These are phyloP conservation scores for Medicago truncatula DNA, from an alignment of 306 rosid species.

Conservation along the genomic window DNA sequence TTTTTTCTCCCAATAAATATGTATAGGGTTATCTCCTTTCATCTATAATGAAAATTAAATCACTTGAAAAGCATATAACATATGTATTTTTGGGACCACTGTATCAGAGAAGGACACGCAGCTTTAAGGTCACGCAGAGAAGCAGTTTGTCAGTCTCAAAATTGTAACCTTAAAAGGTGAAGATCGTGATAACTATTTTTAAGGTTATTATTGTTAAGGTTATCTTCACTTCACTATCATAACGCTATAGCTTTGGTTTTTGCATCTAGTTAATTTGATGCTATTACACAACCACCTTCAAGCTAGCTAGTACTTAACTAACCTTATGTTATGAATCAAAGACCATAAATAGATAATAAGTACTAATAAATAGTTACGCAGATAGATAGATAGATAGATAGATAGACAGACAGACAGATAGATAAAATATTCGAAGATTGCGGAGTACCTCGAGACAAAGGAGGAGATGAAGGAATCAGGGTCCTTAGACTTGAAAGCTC, in stretches of 20 bases:
- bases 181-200: constrained; percentile 7
- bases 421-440: not conserved
- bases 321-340: not conserved
- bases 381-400: not conserved
- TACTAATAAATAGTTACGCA: not conserved
- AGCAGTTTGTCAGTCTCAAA: constrained; percentile 19
- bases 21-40: not conserved
- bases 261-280: not conserved
- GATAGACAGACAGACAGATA: not conserved
- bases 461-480: constrained; percentile 84
- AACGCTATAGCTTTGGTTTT: not conserved
- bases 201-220: constrained; percentile 2
- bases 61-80: constrained; percentile 18
- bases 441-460: constrained; percentile 62
- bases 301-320: constrained; percentile 8
- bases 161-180: constrained; percentile 21
- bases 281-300: not conserved
- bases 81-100: constrained; percentile 31
- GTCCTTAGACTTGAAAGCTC: constrained; percentile 77
- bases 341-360: not conserved
- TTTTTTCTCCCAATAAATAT: not conserved
- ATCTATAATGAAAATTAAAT: constrained; percentile 2
- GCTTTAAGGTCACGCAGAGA: constrained; percentile 36
- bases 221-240: not conserved
- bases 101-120: constrained; percentile 28